Percentiles rank a stretch among this genome's conserved stretches.
These are phyloP conservation scores for Sordariomycetes sp. DNA, from an alignment of 2,329 filamentous ascomycete species.

Conservation along the genomic window DNA sequence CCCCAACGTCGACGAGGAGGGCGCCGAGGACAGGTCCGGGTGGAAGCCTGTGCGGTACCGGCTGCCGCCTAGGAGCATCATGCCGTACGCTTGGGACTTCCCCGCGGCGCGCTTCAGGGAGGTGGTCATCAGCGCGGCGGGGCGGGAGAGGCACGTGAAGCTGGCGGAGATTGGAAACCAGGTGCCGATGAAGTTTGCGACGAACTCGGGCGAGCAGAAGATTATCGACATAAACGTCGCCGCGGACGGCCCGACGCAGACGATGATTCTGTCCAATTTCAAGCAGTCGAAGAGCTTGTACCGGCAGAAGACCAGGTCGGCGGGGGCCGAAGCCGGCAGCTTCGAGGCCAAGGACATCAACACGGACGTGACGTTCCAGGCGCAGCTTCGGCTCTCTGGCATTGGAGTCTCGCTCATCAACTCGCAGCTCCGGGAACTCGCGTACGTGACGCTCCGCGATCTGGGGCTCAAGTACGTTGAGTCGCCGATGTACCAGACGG, in stretches of 20 bases:
- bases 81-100: slow-evolving; percentile 99
- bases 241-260: slow-evolving; percentile 90
- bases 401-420: slow-evolving; percentile 92
- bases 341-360: slow-evolving; percentile 94
- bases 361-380: slow-evolving; percentile 76
- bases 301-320: slow-evolving; percentile 9
- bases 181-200: slow-evolving; percentile 80
- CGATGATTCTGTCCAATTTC: slow-evolving; percentile 86
- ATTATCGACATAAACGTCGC: slow-evolving; percentile 95
- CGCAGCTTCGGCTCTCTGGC: slow-evolving; percentile 76
- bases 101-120: slow-evolving; percentile 95
- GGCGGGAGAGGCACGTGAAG: slow-evolving; percentile 70
- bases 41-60: slow-evolving; percentile 92
- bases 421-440: slow-evolving; percentile 76
- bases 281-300: slow-evolving; percentile 89
- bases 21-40: slow-evolving; percentile 66
- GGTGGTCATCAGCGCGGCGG: slow-evolving; percentile 53
- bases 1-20: slow-evolving; percentile 85
- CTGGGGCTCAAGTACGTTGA: slow-evolving; percentile 86
- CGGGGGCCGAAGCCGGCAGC: not conserved
- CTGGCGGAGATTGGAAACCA: slow-evolving; percentile 93
- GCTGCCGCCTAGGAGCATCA: slow-evolving; percentile 86
- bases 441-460: slow-evolving; percentile 86
- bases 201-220: slow-evolving; percentile 56
- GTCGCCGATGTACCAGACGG: slow-evolving; percentile 83